Evolutionary conservation across 768 basidiomycete genomes (phyloP).

Genomic region (Boletus subparvulus): DNA sequence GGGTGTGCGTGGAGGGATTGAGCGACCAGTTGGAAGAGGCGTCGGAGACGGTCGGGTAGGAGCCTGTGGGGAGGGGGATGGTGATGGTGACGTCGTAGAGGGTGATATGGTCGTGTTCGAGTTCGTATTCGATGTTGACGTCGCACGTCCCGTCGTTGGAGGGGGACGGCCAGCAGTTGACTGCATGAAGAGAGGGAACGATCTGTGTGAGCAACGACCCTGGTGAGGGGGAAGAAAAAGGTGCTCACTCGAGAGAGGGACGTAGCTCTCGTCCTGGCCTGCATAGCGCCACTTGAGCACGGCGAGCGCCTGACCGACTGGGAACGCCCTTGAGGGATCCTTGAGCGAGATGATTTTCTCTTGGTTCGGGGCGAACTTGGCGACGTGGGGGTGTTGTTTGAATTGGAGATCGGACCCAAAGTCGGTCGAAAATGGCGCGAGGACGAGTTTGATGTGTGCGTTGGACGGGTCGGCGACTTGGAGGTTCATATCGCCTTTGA

Average conservation of each 20-base stretch:
- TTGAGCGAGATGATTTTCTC: conserved; percentile 78
- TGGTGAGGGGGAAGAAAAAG: neutral
- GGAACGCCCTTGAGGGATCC: conserved; percentile 80
- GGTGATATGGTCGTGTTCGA: conserved; percentile 78
- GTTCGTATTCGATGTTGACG: conserved; percentile 96
- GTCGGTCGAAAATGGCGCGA: conserved; percentile 55
- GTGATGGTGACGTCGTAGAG: conserved; percentile 85
- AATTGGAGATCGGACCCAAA: conserved; percentile 79
- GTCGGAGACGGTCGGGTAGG: conserved; percentile 81
- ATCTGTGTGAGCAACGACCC: neutral
- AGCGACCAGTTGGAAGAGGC: conserved; percentile 72
- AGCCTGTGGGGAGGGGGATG: conserved; percentile 87
- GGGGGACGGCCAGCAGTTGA: conserved; percentile 96
- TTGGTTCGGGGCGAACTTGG: conserved; percentile 71
- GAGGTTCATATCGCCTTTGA: conserved; percentile 94
- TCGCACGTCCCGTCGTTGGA: conserved; percentile 91
- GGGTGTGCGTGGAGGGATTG: conserved; percentile 72
- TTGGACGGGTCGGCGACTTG: conserved; percentile 75
- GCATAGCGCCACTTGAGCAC: conserved; percentile 93
- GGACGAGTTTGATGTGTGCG: conserved; percentile 67
- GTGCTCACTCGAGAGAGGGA: conserved; percentile 83
- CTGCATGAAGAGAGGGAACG: conserved; percentile 38
- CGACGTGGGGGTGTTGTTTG: conserved; percentile 96
- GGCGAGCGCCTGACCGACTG: conserved; percentile 79
- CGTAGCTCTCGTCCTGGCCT: conserved; percentile 86